phyloP scores from a whole-genome alignment of 2,329 filamentous ascomycete genomes.

The Venturia oleaginea region DNA sequence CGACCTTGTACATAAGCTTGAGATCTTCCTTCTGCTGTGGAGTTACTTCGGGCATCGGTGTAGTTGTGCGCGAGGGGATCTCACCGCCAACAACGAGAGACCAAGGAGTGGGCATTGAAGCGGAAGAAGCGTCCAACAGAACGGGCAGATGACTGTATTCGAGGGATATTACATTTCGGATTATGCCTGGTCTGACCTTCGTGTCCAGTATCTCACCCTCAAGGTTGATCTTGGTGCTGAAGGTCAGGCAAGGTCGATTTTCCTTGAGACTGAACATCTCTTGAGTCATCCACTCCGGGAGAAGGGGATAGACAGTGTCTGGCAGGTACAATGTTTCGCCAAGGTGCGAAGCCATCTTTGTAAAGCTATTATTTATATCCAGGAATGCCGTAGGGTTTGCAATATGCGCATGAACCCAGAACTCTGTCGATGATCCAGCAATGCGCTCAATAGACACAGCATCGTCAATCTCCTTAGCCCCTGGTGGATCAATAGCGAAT shows the following conservation, averaged over 20 bases:
- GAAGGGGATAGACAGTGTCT: slow-evolving; percentile 47
- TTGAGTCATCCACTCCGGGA: slow-evolving; percentile 42
- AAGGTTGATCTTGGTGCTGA: slow-evolving; percentile 47
- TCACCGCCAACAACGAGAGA: slow-evolving; percentile 26
- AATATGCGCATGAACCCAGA: slow-evolving; percentile 70
- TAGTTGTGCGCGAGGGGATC: slow-evolving; percentile 14
- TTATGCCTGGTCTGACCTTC: slow-evolving; percentile 43
- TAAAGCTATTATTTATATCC: slow-evolving; percentile 46
- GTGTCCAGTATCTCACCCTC: slow-evolving; percentile 45
- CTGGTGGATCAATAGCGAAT: slow-evolving; percentile 63
- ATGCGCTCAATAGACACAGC: slow-evolving; percentile 62
- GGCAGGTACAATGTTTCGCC: slow-evolving; percentile 49
- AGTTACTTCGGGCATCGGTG: slow-evolving; percentile 17
- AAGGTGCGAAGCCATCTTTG: slow-evolving; percentile 52
- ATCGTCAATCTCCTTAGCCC: slow-evolving; percentile 67
- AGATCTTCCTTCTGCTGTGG: slow-evolving; percentile 17
- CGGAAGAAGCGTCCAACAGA: background rate
- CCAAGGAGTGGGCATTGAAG: background rate
- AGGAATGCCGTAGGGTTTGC: slow-evolving; percentile 71
- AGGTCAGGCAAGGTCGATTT: slow-evolving; percentile 49
- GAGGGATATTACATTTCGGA: slow-evolving; percentile 46
- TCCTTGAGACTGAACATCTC: slow-evolving; percentile 44
- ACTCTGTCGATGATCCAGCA: slow-evolving; percentile 39
- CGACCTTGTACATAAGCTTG: slow-evolving; percentile 27
- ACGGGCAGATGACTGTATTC: slow-evolving; percentile 24